A percentile compares a stretch with the other conserved stretches of the same genome.
These are phyloP conservation scores for Poa annua DNA, from an alignment of 176 grass and related monocot species.

Conservation along the genomic window DNA sequence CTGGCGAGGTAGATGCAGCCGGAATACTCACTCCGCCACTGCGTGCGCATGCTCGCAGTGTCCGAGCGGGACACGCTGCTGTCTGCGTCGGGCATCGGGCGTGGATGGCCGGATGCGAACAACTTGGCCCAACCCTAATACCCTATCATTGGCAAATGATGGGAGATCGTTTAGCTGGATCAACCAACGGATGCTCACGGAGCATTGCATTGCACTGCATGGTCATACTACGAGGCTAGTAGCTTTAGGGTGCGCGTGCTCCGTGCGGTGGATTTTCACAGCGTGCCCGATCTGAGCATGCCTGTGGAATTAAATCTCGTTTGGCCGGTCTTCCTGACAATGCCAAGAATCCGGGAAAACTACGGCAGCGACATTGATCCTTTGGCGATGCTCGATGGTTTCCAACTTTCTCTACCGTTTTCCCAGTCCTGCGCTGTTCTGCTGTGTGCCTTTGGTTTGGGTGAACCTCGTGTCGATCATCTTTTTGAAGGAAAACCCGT, in stretches of 20 bases:
- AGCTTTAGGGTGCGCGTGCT: not conserved
- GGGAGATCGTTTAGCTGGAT: no score
- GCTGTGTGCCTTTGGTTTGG: not conserved
- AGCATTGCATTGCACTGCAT: not conserved
- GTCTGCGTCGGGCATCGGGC: not conserved
- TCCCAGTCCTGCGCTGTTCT: not conserved
- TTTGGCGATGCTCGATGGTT: not conserved
- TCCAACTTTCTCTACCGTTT: not conserved
- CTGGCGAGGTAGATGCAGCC: not conserved
- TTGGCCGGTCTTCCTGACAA: not conserved
- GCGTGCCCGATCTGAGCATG: not conserved
- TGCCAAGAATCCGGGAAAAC: not conserved
- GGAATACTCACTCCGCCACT: not conserved
- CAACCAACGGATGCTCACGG: no score
- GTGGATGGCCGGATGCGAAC: not conserved
- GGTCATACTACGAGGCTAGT: no score
- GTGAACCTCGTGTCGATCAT: no score
- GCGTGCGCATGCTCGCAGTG: not conserved
- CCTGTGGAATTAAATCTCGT: not conserved
- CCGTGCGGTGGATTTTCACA: not conserved
- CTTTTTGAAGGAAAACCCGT: no score
- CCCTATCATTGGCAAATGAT: no score
- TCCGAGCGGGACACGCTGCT: slow-evolving; percentile 2
- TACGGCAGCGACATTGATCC: not conserved
- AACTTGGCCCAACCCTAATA: not conserved